Conservation (phyloP, 2,329 filamentous ascomycete species). For the Monosporascus sp. region DNA sequence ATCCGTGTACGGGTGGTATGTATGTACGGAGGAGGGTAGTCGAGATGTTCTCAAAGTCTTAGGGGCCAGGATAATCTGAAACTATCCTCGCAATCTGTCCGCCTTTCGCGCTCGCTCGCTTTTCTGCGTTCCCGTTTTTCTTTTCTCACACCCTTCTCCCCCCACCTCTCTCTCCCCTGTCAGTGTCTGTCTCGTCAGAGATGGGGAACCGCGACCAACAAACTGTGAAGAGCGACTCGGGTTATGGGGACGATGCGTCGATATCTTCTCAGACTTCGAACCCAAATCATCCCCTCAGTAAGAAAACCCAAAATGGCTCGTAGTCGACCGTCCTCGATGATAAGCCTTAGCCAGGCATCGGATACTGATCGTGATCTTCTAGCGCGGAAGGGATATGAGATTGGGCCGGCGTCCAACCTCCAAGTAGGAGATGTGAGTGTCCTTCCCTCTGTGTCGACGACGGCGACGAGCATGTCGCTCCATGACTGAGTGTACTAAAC, state of each 20-base stretch:
- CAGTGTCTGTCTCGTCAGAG: slow-evolving; percentile 24
- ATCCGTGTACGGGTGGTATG: not conserved
- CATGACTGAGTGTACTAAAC: slow-evolving; percentile 3
- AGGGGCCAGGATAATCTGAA: not conserved
- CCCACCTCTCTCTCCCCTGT: slow-evolving; percentile 6
- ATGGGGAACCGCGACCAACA: slow-evolving; percentile 30
- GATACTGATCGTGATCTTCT: slow-evolving; percentile 1
- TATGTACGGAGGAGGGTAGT: not conserved
- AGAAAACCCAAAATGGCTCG: slow-evolving; percentile 9
- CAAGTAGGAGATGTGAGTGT: slow-evolving; percentile 30
- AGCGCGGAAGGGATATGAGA: slow-evolving; percentile 31
- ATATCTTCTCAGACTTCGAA: slow-evolving; percentile 22
- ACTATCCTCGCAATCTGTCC: not conserved
- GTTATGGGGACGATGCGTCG: slow-evolving; percentile 29
- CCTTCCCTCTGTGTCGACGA: not conserved
- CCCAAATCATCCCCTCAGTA: slow-evolving; percentile 27
- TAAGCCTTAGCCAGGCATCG: slow-evolving; percentile 1
- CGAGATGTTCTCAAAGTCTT: not conserved
- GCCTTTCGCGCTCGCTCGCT: slow-evolving; percentile 1
- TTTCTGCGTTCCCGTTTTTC: slow-evolving; percentile 13
- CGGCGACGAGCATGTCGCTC: not conserved
- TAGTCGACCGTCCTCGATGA: not conserved
- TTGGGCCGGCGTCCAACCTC: slow-evolving; percentile 27
- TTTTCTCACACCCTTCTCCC: slow-evolving; percentile 5
- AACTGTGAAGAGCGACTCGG: slow-evolving; percentile 29